These are phyloP conservation scores for Tricholoma flavovirens DNA, from an alignment of 768 basidiomycete genomes.

Conservation along the genomic window DNA sequence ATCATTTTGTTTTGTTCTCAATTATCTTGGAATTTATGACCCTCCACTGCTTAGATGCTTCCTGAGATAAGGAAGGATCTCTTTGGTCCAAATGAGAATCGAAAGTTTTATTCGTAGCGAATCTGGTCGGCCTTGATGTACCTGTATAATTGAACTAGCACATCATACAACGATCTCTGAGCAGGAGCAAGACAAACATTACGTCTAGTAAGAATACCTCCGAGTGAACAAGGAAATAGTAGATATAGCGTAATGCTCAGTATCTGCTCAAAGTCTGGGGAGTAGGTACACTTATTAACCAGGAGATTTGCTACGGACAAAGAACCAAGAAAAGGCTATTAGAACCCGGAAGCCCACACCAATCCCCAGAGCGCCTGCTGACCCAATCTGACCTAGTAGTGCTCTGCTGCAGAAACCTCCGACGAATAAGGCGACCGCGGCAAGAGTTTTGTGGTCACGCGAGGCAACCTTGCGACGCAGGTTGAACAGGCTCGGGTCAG, in stretches of 20 bases:
- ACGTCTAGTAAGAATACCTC: no score
- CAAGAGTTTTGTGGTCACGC: constrained; percentile 70
- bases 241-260: background rate
- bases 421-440: constrained; percentile 61
- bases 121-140: background rate
- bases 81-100: constrained; percentile 86
- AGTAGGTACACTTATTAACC: background rate
- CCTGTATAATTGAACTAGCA: background rate
- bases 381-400: constrained; percentile 52
- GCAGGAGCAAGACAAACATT: no score
- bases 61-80: constrained; percentile 89
- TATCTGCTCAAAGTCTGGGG: background rate
- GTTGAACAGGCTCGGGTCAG: constrained; percentile 70
- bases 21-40: background rate
- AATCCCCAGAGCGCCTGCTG: constrained; percentile 59
- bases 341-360: constrained; percentile 57
- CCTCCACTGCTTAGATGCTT: constrained; percentile 63
- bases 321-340: constrained; percentile 59
- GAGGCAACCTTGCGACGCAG: constrained; percentile 43
- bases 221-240: background rate
- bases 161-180: background rate
- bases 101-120: constrained; percentile 77
- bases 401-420: constrained; percentile 71
- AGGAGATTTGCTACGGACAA: constrained; percentile 42
- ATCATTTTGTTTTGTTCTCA: background rate